A percentile compares a stretch with the other conserved stretches of the same genome.
Conservation (phyloP, 2,329 filamentous ascomycete genomes). For the Chrysoporthe deuterocubensis region DNA sequence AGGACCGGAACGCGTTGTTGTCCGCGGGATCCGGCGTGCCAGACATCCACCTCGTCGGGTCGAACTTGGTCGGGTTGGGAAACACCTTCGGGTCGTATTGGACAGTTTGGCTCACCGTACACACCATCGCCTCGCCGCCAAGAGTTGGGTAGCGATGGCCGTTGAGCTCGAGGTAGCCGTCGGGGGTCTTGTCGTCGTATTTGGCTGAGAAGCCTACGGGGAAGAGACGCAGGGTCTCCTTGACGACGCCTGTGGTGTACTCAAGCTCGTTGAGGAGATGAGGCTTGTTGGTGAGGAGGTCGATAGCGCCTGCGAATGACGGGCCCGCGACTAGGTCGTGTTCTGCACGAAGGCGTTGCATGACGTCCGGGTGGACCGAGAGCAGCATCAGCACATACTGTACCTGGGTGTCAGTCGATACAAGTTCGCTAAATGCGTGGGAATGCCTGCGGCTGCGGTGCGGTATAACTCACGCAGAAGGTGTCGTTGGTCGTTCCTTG, state of each 20-base stretch:
- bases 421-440: not conserved
- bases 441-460: not conserved
- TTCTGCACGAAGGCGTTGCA: not conserved
- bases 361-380: not conserved
- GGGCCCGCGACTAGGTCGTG: not conserved
- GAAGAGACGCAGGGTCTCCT: slow-evolving; percentile 2
- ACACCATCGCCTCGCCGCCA: not conserved
- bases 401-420: not conserved
- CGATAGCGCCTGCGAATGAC: not conserved
- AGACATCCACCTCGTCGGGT: not conserved
- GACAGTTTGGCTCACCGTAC: not conserved
- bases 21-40: too few species aligned
- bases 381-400: not conserved
- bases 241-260: not conserved
- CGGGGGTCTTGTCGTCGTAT: not conserved
- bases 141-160: not conserved
- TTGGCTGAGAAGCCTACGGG: not conserved
- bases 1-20: not conserved
- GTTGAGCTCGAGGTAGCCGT: not conserved
- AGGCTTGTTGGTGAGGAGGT: slow-evolving; percentile 7
- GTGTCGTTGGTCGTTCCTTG: slow-evolving; percentile 8
- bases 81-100: slow-evolving; percentile 5
- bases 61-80: not conserved
- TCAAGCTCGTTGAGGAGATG: slow-evolving; percentile 1
- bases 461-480: not conserved